Evolutionary conservation across 441 rosid species (phyloP).

Genomic region (Kokia cookei): DNA sequence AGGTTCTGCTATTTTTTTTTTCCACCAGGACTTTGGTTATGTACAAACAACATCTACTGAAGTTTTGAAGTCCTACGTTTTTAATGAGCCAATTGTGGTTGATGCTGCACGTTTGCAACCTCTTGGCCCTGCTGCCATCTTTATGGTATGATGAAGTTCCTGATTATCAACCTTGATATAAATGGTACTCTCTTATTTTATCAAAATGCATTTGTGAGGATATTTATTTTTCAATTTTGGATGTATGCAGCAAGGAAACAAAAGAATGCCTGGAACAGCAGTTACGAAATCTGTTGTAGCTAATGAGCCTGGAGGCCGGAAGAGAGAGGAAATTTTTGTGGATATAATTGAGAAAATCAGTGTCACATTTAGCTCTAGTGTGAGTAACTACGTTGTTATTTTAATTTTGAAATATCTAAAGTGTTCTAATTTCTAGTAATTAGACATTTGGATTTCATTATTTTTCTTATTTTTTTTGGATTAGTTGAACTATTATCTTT

Average conservation of each 20-base stretch:
- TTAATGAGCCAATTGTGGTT: constrained; percentile 82
- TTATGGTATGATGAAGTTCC: constrained; percentile 46
- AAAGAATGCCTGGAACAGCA: constrained; percentile 97
- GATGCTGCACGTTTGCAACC: constrained; percentile 80
- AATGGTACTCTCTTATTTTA: background rate
- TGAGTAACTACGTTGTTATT: constrained; percentile 30
- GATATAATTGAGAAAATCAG: constrained; percentile 97
- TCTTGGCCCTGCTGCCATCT: constrained; percentile 83
- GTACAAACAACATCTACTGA: constrained; percentile 88
- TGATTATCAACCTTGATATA: background rate
- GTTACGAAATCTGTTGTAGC: constrained; percentile 97
- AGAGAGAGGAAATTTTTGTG: constrained; percentile 95
- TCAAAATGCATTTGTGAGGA: constrained; percentile 1
- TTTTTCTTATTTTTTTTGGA: background rate
- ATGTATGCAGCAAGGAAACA: constrained; percentile 77
- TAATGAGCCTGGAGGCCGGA: constrained; percentile 89
- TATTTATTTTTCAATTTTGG: constrained; percentile 15
- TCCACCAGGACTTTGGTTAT: constrained; percentile 74
- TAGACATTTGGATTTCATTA: background rate
- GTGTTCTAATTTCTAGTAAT: background rate
- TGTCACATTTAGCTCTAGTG: constrained; percentile 96
- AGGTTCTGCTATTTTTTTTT: constrained; percentile 1
- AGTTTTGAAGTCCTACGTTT: constrained; percentile 60
- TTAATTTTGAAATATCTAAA: background rate
- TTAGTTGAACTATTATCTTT: background rate